Percentiles rank a stretch among this genome's conserved stretches.
Conservation (phyloP, 441 rosid genomes). For the Pelargonium myrrhifolium region DNA sequence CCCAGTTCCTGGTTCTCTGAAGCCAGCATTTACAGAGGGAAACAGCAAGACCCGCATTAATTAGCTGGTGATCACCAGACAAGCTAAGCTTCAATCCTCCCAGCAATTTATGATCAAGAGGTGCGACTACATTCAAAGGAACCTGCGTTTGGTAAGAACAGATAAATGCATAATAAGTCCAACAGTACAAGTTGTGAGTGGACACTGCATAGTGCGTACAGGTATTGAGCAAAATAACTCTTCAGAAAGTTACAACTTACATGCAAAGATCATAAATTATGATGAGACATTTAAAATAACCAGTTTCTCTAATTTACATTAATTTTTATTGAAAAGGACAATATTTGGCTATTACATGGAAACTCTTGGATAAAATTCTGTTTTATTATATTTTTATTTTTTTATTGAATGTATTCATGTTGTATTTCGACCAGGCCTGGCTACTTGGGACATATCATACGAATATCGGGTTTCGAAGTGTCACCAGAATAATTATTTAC, state of each 20-base stretch:
- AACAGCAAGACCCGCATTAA: not conserved
- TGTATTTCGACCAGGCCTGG: not conserved
- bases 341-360: not conserved
- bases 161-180: not conserved
- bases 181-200: not conserved
- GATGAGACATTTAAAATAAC: not conserved
- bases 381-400: too few relatives aligned
- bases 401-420: not conserved
- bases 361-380: not conserved
- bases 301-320: not conserved
- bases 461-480: not conserved
- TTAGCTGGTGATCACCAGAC: not conserved
- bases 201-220: not conserved
- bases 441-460: not conserved
- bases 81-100: not conserved
- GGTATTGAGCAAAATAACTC: not conserved
- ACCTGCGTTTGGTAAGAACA: constrained; percentile 38
- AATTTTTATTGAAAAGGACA: not conserved
- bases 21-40: constrained; percentile 5
- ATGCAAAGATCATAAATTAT: not conserved
- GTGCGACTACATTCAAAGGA: constrained; percentile 53
- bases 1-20: not conserved
- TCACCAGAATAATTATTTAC: not conserved
- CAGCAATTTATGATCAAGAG: constrained; percentile 29
- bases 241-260: not conserved